Evolutionary conservation across 306 rosid species (phyloP), one percentile per base, ranked within the genome.

Genomic region (Ziziphus jujuba): DNA sequence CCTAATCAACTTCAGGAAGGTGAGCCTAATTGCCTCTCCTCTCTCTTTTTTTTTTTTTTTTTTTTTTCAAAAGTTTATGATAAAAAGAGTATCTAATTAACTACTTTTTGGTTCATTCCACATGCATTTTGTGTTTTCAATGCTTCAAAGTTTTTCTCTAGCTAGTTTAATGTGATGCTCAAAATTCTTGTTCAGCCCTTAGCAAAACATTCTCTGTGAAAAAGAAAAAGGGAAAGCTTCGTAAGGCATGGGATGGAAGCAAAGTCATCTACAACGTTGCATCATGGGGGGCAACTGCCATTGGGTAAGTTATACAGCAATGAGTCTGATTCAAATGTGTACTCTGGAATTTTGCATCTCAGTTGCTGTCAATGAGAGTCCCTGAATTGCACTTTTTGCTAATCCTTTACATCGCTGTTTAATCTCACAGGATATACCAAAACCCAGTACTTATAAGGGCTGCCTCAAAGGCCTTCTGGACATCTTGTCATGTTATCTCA

Each of bases 241-340:
- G 79, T 50, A 93, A 86, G 82, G 97, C 95, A 9, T 93, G 97
- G 97, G 98, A 86, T 79, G 98, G 98, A 78, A 93, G 97, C 86
- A 86, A 86, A 84, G 96, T 90, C 77, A 77, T 93, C 56, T 93
- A 93, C 77, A 93, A 88, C 50, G 98, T 90, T 63, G 98, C 98
- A 38, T 93, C 98, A 22, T 90, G 98, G 98, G 96, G 98, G 25
- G 97, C 98, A 56, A 93, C 98, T 59, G 98, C 96, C 24, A 81
- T 93, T 16, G 98, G 98, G 98, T 93, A 82, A 78, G 85, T 62
- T 56, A 65, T 16, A 51, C 4, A 13, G 13, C 23, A 0, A 10
- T 47, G 23, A 53, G 9, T 55, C 47, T 3, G 50, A 2, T 21
- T 66, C 16, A 17, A 19, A 5, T 24, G 8, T 11, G 21, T 35